Percentiles rank a stretch among this genome's conserved stretches.
Conservation (phyloP, 768 basidiomycete genomes). For the Termitomyces sp. region DNA sequence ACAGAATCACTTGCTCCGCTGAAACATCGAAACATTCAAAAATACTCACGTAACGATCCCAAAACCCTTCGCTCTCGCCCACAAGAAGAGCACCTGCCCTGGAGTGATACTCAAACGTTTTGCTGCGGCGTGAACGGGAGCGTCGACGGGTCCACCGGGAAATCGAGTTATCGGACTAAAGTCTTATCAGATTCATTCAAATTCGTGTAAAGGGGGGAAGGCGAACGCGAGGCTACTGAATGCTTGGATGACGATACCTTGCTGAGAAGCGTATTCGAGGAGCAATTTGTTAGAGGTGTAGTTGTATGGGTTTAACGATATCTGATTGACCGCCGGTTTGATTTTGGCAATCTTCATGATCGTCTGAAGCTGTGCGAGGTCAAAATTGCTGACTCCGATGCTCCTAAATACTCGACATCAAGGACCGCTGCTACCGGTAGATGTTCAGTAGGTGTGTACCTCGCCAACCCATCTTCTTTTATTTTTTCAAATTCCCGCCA, state of each 20-base stretch:
- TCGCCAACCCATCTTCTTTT: slow-evolving; percentile 38
- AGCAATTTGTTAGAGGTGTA: slow-evolving; percentile 40
- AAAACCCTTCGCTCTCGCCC: slow-evolving; percentile 64
- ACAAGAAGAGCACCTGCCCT: slow-evolving; percentile 63
- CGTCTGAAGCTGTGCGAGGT: slow-evolving; percentile 42
- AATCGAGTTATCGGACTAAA: slow-evolving; percentile 48
- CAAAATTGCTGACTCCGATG: slow-evolving; percentile 65
- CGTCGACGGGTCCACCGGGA: slow-evolving; percentile 64
- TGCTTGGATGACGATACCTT: slow-evolving; percentile 51
- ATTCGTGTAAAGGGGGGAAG: not conserved
- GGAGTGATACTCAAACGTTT: slow-evolving; percentile 48
- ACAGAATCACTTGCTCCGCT: not conserved
- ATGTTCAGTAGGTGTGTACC: slow-evolving; percentile 21
- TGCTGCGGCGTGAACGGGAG: slow-evolving; percentile 46
- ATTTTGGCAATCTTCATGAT: slow-evolving; percentile 46
- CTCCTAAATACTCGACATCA: not conserved
- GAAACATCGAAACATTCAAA: not conserved
- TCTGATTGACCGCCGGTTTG: slow-evolving; percentile 69
- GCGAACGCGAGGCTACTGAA: slow-evolving; percentile 49
- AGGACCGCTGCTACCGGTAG: not conserved
- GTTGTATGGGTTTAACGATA: slow-evolving; percentile 55
- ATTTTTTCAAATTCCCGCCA: slow-evolving; percentile 60
- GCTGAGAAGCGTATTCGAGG: slow-evolving; percentile 41
- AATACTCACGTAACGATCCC: slow-evolving; percentile 59
- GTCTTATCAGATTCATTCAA: not conserved